Evolutionary conservation across 331 rosid species (phyloP).

Genomic region (Erythrophleum ivorense): DNA sequence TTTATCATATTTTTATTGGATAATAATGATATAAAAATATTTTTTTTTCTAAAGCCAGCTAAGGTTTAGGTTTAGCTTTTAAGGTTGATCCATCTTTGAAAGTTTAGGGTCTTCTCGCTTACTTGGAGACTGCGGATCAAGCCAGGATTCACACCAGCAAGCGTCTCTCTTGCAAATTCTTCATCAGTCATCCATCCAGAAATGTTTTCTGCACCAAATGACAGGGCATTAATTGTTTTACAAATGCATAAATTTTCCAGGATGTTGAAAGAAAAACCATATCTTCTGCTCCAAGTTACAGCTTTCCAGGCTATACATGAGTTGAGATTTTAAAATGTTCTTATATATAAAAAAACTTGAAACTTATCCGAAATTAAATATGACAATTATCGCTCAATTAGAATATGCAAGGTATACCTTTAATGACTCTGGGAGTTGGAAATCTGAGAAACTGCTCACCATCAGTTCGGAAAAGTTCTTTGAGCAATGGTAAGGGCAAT

Average conservation of each 20-base stretch:
- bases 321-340: neutral
- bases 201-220: slow-evolving; percentile 47
- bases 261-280: neutral
- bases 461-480: slow-evolving; percentile 67
- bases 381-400: too few species aligned
- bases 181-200: slow-evolving; percentile 81
- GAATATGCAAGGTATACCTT: slow-evolving; percentile 49
- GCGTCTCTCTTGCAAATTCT: slow-evolving; percentile 81
- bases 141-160: slow-evolving; percentile 71
- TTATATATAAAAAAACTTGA: neutral
- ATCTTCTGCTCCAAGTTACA: neutral
- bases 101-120: slow-evolving; percentile 17
- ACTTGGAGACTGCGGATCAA: slow-evolving; percentile 58
- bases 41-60: neutral
- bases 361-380: neutral
- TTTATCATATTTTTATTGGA: neutral
- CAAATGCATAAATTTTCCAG: neutral
- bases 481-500: slow-evolving; percentile 58
- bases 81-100: neutral
- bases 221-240: neutral
- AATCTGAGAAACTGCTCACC: slow-evolving; percentile 61
- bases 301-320: neutral
- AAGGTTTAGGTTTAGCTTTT: neutral
- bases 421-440: slow-evolving; percentile 64
- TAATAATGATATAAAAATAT: neutral